Conservation (phyloP, 305 asterid species). For the Solanum hybrid region DNA sequence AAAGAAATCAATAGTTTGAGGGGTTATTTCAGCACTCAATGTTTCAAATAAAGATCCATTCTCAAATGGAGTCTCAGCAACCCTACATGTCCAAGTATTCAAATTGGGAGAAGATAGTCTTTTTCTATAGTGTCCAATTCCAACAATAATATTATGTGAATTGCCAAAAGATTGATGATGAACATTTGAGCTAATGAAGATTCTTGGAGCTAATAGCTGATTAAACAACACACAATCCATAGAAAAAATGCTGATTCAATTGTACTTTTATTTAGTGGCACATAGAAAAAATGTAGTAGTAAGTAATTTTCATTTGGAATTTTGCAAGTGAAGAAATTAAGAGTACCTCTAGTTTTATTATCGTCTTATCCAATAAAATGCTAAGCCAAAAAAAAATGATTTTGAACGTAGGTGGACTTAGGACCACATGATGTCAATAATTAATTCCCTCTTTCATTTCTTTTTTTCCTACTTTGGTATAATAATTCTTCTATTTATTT, state of each 20-base stretch:
- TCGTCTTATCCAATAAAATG: background rate
- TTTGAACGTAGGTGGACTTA: background rate
- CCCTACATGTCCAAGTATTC: slow-evolving; percentile 17
- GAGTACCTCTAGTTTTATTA: background rate
- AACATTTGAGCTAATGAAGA: slow-evolving; percentile 17
- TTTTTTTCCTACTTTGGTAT: too few relatives aligned
- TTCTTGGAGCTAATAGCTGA: slow-evolving; percentile 23
- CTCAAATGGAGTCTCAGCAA: slow-evolving; percentile 20
- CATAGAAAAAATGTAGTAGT: background rate
- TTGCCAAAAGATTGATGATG: background rate
- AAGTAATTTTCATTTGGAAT: background rate
- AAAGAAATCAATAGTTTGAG: slow-evolving; percentile 61
- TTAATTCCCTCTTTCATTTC: background rate
- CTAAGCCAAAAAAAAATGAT: background rate
- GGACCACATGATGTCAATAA: background rate
- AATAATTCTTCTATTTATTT: too few relatives aligned
- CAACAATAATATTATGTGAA: background rate
- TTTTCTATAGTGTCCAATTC: slow-evolving; percentile 10
- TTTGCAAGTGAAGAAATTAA: background rate
- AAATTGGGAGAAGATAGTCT: slow-evolving; percentile 13
- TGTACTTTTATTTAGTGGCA: background rate
- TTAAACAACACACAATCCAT: slow-evolving; percentile 27
- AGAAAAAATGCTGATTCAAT: background rate
- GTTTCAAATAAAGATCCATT: slow-evolving; percentile 34
- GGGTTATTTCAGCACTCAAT: slow-evolving; percentile 52